Conservation (phyloP, 768 basidiomycete species). For the Amanita molliuscula region DNA sequence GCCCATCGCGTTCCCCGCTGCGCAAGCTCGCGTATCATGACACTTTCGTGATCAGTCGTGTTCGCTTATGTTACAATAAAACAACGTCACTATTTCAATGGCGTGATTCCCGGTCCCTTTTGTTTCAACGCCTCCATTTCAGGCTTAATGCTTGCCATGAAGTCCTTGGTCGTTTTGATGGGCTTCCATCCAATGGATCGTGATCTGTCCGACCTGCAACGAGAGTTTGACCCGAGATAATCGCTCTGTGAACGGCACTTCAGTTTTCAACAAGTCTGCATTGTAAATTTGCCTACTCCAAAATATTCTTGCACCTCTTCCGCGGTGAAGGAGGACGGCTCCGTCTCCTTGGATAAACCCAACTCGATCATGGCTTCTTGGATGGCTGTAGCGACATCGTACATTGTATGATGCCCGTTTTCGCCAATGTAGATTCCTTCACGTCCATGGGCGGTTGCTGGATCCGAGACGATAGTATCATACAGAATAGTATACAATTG, state of each 20-base stretch:
- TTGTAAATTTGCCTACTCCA: slow-evolving; percentile 11
- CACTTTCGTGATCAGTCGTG: neutral
- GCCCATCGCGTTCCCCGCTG: slow-evolving; percentile 27
- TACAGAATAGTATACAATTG: slow-evolving; percentile 35
- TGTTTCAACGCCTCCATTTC: slow-evolving; percentile 23
- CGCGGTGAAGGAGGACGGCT: slow-evolving; percentile 35
- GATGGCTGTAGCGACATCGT: slow-evolving; percentile 30
- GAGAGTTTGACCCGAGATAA: slow-evolving; percentile 29
- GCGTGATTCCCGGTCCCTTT: neutral
- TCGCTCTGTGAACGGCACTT: slow-evolving; percentile 12
- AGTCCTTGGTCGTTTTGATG: slow-evolving; percentile 21
- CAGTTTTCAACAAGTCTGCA: neutral
- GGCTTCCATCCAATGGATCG: slow-evolving; percentile 37
- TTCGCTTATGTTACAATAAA: neutral
- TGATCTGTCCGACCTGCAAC: slow-evolving; percentile 25
- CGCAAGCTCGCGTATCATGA: slow-evolving; percentile 29
- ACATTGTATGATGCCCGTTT: slow-evolving; percentile 36
- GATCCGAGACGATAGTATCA: slow-evolving; percentile 22
- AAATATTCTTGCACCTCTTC: slow-evolving; percentile 35
- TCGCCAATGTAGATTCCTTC: slow-evolving; percentile 47
- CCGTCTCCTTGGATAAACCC: slow-evolving; percentile 23
- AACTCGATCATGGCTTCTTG: slow-evolving; percentile 26
- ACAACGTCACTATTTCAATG: neutral
- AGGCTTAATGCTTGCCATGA: slow-evolving; percentile 9
- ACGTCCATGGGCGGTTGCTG: slow-evolving; percentile 31